Percentiles rank a stretch among this genome's conserved stretches.
Conservation (phyloP, 2,329 filamentous ascomycete genomes). For the Cordyceps militaris region DNA sequence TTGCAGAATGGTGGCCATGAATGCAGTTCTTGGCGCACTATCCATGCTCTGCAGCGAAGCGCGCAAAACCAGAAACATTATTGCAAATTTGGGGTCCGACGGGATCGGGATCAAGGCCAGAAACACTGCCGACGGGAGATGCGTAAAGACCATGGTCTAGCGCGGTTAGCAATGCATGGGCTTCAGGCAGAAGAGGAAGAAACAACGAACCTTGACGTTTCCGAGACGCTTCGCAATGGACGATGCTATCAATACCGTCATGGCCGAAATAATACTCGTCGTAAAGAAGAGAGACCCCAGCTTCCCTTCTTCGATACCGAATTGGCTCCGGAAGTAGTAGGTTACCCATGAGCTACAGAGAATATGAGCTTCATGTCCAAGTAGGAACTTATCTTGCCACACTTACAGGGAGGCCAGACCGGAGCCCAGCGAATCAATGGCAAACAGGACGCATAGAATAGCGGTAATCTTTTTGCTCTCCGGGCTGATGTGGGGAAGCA, state of each 20-base stretch:
- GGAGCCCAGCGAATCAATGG: slow-evolving; percentile 61
- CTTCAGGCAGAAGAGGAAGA: no score
- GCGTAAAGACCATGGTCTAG: slow-evolving; percentile 66
- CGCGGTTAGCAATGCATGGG: not conserved
- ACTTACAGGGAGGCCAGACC: slow-evolving; percentile 59
- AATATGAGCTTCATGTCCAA: not conserved
- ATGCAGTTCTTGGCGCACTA: slow-evolving; percentile 60
- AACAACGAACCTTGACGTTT: slow-evolving; percentile 52
- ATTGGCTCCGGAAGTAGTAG: slow-evolving; percentile 46
- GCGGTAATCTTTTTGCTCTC: slow-evolving; percentile 48
- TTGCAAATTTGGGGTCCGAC: slow-evolving; percentile 42
- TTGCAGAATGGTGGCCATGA: slow-evolving; percentile 58
- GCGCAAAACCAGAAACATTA: slow-evolving; percentile 55
- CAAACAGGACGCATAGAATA: slow-evolving; percentile 60
- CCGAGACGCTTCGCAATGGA: slow-evolving; percentile 49
- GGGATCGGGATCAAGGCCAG: slow-evolving; percentile 57
- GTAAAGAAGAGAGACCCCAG: slow-evolving; percentile 50
- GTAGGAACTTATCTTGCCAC: not conserved
- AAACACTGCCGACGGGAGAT: slow-evolving; percentile 61
- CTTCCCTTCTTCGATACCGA: slow-evolving; percentile 39
- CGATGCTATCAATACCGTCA: slow-evolving; percentile 46
- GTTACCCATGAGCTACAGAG: slow-evolving; percentile 46
- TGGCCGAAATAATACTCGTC: slow-evolving; percentile 43
- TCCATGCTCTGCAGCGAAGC: slow-evolving; percentile 63
- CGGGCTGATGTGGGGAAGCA: slow-evolving; percentile 52